Conservation (phyloP, 2,329 filamentous ascomycete species). For the Fusarium sp. region DNA sequence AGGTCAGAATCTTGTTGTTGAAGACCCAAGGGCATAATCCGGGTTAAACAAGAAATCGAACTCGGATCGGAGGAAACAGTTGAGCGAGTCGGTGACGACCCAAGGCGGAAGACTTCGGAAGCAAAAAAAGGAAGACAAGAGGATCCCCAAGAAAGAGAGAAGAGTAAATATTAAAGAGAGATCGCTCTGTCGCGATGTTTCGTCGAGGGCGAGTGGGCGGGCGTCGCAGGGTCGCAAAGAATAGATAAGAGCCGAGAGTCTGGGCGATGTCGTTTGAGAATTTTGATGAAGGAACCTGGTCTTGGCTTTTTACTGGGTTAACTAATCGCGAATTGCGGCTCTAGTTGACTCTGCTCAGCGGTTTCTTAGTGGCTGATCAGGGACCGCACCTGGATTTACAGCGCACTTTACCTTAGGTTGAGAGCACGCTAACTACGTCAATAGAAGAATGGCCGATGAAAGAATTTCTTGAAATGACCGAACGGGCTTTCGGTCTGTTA, state of each 20-base stretch:
- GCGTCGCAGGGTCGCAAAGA: conserved; percentile 28
- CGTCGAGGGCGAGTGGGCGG: conserved; percentile 1
- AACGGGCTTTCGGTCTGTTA: not conserved
- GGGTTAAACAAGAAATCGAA: not conserved
- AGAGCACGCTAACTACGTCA: not conserved
- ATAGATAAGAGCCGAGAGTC: conserved; percentile 20
- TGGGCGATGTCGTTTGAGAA: conserved; percentile 31
- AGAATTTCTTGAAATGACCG: conserved; percentile 18
- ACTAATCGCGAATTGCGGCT: conserved; percentile 34
- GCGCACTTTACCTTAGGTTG: not conserved
- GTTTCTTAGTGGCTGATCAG: conserved; percentile 23
- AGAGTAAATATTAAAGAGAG: not conserved
- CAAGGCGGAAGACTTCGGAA: conserved; percentile 18
- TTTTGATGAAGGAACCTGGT: conserved; percentile 23
- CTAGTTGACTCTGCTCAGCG: conserved; percentile 23
- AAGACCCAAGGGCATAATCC: conserved; percentile 43
- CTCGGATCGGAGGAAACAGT: conserved; percentile 6
- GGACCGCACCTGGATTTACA: conserved; percentile 2
- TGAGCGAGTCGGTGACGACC: conserved; percentile 19
- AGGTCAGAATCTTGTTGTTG: conserved; percentile 38
- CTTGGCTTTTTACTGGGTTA: conserved; percentile 8
- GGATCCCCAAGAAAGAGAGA: conserved; percentile 17
- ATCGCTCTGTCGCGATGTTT: conserved; percentile 15
- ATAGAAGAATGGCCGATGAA: not conserved
- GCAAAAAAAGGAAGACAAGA: conserved; percentile 3